Percentiles rank a stretch among this genome's conserved stretches.
Conservation (phyloP, 2,329 filamentous ascomycete genomes). For the Cladosporium halotolerans region DNA sequence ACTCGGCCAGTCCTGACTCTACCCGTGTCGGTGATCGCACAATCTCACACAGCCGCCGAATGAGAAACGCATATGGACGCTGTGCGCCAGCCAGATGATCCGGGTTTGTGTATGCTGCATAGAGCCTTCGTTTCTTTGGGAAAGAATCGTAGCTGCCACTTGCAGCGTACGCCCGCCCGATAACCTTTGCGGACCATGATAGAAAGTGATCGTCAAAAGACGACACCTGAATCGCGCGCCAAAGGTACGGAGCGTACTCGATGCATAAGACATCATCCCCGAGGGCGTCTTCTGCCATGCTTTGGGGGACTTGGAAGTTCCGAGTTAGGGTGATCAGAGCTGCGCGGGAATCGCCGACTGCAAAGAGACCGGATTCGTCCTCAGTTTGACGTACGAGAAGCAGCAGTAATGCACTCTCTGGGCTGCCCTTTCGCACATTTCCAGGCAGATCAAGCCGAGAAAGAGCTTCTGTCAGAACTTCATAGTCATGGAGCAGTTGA, state of each 20-base stretch:
- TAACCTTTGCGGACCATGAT: constrained; percentile 75
- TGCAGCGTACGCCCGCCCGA: constrained; percentile 74
- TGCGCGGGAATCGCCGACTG: constrained; percentile 60
- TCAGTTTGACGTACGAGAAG: constrained; percentile 70
- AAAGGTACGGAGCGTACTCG: constrained; percentile 20
- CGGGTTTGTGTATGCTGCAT: background rate
- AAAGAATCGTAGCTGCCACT: constrained; percentile 13
- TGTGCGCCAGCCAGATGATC: background rate
- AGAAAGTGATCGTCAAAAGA: constrained; percentile 30
- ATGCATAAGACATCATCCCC: constrained; percentile 51
- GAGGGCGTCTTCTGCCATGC: constrained; percentile 60
- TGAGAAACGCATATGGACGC: constrained; percentile 24
- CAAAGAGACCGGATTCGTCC: constrained; percentile 58
- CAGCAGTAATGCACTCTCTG: constrained; percentile 75
- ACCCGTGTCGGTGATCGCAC: constrained; percentile 25
- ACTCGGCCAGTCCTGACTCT: constrained; percentile 42
- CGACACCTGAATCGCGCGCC: constrained; percentile 11
- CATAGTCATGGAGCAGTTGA: constrained; percentile 3
- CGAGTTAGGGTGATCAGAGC: constrained; percentile 69
- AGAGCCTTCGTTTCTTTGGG: background rate
- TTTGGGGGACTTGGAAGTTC: constrained; percentile 60
- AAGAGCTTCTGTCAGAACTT: constrained; percentile 16
- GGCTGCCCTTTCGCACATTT: constrained; percentile 60
- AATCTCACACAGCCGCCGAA: constrained; percentile 27
- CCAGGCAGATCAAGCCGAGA: constrained; percentile 57